Evolutionary conservation across 768 basidiomycete genomes (phyloP).

Genomic region (Boletus sensibilis): DNA sequence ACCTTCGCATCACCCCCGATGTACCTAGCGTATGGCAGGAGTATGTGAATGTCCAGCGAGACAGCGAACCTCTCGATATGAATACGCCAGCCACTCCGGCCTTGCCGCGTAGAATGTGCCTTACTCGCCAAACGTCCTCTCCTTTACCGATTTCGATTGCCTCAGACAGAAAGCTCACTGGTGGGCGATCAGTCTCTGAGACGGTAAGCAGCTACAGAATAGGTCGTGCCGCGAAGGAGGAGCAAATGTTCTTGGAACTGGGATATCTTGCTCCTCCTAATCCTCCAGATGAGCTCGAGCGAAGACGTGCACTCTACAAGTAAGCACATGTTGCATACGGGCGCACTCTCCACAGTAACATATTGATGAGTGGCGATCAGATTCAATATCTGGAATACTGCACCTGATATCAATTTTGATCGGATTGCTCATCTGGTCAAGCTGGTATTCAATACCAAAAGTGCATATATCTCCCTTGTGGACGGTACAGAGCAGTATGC

Average conservation of each 20-base stretch:
- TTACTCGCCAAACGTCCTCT: constrained; percentile 64
- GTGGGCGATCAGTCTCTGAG: constrained; percentile 36
- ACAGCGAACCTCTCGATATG: constrained; percentile 30
- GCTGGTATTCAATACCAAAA: constrained; percentile 87
- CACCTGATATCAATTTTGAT: constrained; percentile 87
- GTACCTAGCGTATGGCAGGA: constrained; percentile 29
- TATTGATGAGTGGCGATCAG: constrained; percentile 37
- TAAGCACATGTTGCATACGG: constrained; percentile 33
- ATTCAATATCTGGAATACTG: constrained; percentile 88
- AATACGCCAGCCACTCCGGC: constrained; percentile 44
- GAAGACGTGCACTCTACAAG: constrained; percentile 84
- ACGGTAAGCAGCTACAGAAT: constrained; percentile 35
- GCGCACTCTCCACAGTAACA: not conserved
- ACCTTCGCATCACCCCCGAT: constrained; percentile 12
- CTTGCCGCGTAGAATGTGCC: constrained; percentile 48
- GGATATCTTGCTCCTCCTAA: constrained; percentile 78
- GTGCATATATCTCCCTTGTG: constrained; percentile 79
- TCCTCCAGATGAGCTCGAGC: constrained; percentile 81
- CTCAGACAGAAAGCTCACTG: constrained; percentile 31
- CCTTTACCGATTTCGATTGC: constrained; percentile 51
- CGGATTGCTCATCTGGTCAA: constrained; percentile 91
- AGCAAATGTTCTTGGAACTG: constrained; percentile 59
- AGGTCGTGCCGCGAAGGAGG: constrained; percentile 61
- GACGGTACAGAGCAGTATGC: constrained; percentile 81
- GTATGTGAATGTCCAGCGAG: constrained; percentile 25